These are phyloP conservation scores for Tolypocladium ophioglossoides DNA, from an alignment of 2,329 filamentous ascomycete genomes.

Conservation along the genomic window DNA sequence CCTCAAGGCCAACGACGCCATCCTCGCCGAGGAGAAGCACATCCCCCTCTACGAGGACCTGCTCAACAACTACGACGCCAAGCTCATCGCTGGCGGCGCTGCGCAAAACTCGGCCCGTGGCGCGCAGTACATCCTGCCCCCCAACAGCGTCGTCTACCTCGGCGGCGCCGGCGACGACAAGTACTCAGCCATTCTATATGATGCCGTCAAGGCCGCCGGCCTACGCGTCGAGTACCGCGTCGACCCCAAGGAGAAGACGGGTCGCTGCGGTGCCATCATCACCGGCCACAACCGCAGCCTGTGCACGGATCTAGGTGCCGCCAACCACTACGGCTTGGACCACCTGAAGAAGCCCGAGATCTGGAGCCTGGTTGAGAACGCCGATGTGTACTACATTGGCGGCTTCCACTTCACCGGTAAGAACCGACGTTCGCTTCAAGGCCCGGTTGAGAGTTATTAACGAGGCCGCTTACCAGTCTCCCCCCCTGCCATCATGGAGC, in stretches of 20 bases:
- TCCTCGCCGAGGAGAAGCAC: constrained; percentile 90
- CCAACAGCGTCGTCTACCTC: constrained; percentile 85
- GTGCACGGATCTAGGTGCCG: constrained; percentile 89
- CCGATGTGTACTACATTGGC: constrained; percentile 84
- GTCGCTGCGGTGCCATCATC: constrained; percentile 92
- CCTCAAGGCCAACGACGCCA: constrained; percentile 93
- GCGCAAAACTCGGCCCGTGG: constrained; percentile 96
- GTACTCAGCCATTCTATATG: constrained; percentile 78
- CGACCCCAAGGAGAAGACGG: constrained; percentile 74
- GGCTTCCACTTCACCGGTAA: constrained; percentile 84
- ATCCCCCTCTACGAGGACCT: constrained; percentile 85
- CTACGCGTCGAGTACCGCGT: constrained; percentile 92
- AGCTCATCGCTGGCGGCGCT: constrained; percentile 90
- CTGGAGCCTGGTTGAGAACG: constrained; percentile 84
- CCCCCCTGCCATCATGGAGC: constrained; percentile 77
- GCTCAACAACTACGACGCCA: constrained; percentile 82
- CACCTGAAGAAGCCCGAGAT: constrained; percentile 86
- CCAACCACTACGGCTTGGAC: constrained; percentile 93
- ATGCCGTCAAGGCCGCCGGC: constrained; percentile 79
- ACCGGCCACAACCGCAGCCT: constrained; percentile 93
- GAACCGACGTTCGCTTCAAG: constrained; percentile 1
- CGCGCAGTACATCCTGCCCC: constrained; percentile 87
- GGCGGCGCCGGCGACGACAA: constrained; percentile 94
- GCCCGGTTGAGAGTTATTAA: neutral
- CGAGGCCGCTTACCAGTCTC: constrained; percentile 45